These are phyloP conservation scores for Globisporangium canariense DNA, from an alignment of 352 stramenopile genomes.

Conservation along the genomic window DNA sequence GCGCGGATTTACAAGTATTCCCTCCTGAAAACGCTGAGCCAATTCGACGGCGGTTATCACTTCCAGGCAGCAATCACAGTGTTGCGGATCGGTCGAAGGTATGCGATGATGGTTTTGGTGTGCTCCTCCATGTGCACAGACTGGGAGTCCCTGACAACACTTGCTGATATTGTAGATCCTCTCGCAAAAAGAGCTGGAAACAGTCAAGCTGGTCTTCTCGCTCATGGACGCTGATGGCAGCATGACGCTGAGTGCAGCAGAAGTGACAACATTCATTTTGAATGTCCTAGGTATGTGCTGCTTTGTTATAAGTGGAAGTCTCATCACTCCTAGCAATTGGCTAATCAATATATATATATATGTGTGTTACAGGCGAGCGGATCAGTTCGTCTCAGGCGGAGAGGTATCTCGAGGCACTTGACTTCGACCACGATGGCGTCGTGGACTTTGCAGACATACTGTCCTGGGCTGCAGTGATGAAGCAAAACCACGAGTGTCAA, in stretches of 20 bases:
- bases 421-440: conserved; percentile 69
- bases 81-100: conserved; percentile 34
- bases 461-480: conserved; percentile 74
- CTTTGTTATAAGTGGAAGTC: not conserved
- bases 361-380: conserved; percentile 35
- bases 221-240: conserved; percentile 77
- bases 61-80: not conserved
- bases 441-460: conserved; percentile 79
- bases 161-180: conserved; percentile 33
- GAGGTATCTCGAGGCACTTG: conserved; percentile 62
- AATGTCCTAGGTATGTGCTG: conserved; percentile 59
- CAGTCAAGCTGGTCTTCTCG: conserved; percentile 78
- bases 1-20: conserved; percentile 2
- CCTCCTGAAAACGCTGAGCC: not conserved
- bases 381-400: conserved; percentile 49
- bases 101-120: not conserved
- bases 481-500: conserved; percentile 40
- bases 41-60: not conserved
- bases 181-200: conserved; percentile 61
- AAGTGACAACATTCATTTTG: conserved; percentile 68
- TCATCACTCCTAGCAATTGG: not conserved
- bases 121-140: not conserved
- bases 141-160: not conserved
- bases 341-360: not conserved
- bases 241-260: conserved; percentile 46